A percentile compares a stretch with the other conserved stretches of the same genome.
Conservation (phyloP, 108 stramenopile species). For the Pinguiococcus pyrenoidosus region DNA sequence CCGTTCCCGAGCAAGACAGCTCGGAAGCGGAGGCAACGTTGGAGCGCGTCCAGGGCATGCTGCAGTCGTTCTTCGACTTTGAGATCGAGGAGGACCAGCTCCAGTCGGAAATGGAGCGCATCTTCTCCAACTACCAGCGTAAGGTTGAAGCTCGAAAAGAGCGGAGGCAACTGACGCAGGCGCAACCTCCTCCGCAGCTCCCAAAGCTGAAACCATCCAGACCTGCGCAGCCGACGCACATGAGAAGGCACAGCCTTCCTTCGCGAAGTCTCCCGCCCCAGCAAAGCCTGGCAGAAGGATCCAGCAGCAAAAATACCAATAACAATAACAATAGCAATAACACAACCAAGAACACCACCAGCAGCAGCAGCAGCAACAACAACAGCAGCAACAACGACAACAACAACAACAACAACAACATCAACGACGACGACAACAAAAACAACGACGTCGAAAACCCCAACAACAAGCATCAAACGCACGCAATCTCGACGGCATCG, state of each 20-base stretch:
- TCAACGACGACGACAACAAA: too few relatives aligned
- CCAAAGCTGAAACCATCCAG: neutral
- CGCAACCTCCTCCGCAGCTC: neutral
- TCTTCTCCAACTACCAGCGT: slow-evolving; percentile 1
- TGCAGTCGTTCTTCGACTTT: slow-evolving; percentile 25
- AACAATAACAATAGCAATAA: too few relatives aligned
- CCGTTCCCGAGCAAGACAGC: neutral
- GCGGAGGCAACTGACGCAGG: neutral
- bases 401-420: neutral
- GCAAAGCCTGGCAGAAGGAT: too few relatives aligned
- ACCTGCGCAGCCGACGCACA: neutral
- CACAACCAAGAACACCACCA: too few relatives aligned
- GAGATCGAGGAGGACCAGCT: slow-evolving; percentile 42
- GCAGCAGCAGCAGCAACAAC: neutral
- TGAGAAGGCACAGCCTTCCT: neutral
- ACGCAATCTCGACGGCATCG: too few relatives aligned
- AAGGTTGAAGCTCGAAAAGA: neutral
- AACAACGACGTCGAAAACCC: too few relatives aligned
- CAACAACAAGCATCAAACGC: too few relatives aligned
- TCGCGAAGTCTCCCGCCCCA: neutral
- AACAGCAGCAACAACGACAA: neutral
- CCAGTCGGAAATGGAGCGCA: slow-evolving; percentile 2
- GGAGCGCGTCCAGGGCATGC: neutral
- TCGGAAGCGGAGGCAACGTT: neutral
- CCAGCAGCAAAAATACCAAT: too few relatives aligned